These are phyloP conservation scores for Pseudogymnoascus sp. DNA, from an alignment of 2,329 filamentous ascomycete genomes.

Conservation along the genomic window DNA sequence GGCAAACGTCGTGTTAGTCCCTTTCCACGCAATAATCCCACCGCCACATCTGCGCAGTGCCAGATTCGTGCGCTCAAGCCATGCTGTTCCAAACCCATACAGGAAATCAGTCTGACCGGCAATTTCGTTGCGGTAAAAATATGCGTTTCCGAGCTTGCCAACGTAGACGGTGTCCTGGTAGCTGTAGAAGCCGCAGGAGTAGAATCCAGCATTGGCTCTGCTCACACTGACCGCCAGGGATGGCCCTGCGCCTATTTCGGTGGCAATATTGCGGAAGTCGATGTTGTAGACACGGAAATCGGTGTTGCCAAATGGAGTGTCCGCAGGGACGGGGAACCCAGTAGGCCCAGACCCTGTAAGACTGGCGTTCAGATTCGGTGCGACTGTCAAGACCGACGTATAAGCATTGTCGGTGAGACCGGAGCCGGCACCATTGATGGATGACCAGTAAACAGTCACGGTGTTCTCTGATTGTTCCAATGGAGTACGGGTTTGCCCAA, in stretches of 20 bases:
- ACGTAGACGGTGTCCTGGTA: conserved; percentile 67
- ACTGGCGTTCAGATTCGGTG: conserved; percentile 56
- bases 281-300: conserved; percentile 64
- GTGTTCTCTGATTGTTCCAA: conserved; percentile 31
- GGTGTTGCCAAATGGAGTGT: conserved; percentile 56
- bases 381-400: conserved; percentile 56
- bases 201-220: conserved; percentile 61
- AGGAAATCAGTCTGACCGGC: conserved; percentile 64
- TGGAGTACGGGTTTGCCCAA: conserved; percentile 42
- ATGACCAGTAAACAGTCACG: conserved; percentile 55
- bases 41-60: conserved; percentile 56
- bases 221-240: conserved; percentile 55
- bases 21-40: conserved; percentile 65
- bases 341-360: conserved; percentile 57
- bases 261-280: conserved; percentile 50
- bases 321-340: conserved; percentile 52
- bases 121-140: conserved; percentile 55
- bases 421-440: conserved; percentile 41
- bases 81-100: conserved; percentile 62
- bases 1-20: conserved; percentile 56
- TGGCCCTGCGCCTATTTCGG: conserved; percentile 42
- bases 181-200: conserved; percentile 59
- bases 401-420: conserved; percentile 51
- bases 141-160: conserved; percentile 60
- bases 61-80: conserved; percentile 49